Percentiles rank a stretch among this genome's conserved stretches.
These are phyloP conservation scores for Neofusicoccum cordaticola DNA, from an alignment of 2,329 filamentous ascomycete species.

Conservation along the genomic window DNA sequence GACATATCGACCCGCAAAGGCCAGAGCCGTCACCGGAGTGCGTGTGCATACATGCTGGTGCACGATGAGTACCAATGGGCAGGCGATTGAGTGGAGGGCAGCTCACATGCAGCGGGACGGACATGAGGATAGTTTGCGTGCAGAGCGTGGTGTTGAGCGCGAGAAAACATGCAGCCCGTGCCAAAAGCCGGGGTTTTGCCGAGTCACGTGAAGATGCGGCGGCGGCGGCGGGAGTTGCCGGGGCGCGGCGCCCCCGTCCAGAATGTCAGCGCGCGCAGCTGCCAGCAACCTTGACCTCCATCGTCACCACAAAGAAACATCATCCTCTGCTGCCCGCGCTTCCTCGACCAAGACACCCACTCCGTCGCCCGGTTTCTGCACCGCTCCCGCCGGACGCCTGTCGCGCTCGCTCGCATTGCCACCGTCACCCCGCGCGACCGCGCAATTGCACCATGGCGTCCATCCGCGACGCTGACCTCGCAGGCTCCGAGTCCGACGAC, in stretches of 20 bases:
- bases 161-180: neutral
- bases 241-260: neutral
- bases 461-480: conserved; percentile 14
- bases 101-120: conserved; percentile 32
- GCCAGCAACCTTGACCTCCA: neutral
- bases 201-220: neutral
- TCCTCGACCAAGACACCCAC: neutral
- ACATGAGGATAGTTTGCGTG: conserved; percentile 25
- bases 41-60: conserved; percentile 37
- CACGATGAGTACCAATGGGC: neutral
- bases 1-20: conserved; percentile 35
- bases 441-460: conserved; percentile 9
- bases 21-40: conserved; percentile 46
- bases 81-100: neutral
- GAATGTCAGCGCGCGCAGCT: conserved; percentile 7
- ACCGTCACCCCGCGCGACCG: neutral
- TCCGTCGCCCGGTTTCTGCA: neutral
- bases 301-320: conserved; percentile 11
- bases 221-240: neutral
- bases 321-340: neutral
- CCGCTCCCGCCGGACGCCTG: neutral
- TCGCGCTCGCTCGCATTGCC: neutral
- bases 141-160: neutral
- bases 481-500: conserved; percentile 64
- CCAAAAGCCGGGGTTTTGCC: neutral